Conservation (phyloP, 116 monocot species). For the Trichopus zeylanicus region DNA sequence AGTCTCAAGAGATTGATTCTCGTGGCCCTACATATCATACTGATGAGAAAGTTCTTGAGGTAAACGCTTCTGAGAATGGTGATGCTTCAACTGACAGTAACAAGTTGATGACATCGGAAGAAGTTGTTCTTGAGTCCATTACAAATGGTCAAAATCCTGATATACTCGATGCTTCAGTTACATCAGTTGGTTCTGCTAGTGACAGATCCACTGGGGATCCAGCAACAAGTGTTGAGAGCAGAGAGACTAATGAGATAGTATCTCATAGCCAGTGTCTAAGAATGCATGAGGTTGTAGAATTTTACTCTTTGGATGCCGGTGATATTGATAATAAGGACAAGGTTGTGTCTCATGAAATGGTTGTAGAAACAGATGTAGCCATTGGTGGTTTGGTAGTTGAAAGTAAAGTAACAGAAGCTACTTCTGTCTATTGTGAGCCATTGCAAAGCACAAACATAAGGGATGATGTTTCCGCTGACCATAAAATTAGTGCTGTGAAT, state of each 20-base stretch:
- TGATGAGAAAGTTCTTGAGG: conserved; percentile 11
- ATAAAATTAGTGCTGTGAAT: neutral
- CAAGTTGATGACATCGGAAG: neutral
- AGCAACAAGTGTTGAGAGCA: neutral
- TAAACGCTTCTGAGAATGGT: conserved; percentile 5
- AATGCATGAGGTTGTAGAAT: conserved; percentile 20
- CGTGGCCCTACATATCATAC: neutral
- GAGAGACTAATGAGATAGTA: conserved; percentile 12
- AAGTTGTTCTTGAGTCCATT: neutral
- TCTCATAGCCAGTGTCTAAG: conserved; percentile 2
- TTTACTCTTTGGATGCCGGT: conserved; percentile 12
- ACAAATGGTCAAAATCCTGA: neutral
- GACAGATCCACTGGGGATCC: neutral
- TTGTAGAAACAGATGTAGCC: neutral
- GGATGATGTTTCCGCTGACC: conserved; percentile 11
- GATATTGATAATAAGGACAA: conserved; percentile 8
- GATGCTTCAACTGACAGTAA: neutral
- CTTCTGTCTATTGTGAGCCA: conserved; percentile 18
- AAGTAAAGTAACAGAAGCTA: conserved; percentile 14
- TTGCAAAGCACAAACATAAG: conserved; percentile 15
- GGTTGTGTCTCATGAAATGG: conserved; percentile 5
- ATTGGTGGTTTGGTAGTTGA: neutral
- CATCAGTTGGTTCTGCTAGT: neutral
- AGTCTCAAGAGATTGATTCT: conserved; percentile 9
- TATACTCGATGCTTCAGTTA: neutral